phyloP scores from a whole-genome alignment of 2,329 filamentous ascomycete species.

The Aphanocladium album region DNA sequence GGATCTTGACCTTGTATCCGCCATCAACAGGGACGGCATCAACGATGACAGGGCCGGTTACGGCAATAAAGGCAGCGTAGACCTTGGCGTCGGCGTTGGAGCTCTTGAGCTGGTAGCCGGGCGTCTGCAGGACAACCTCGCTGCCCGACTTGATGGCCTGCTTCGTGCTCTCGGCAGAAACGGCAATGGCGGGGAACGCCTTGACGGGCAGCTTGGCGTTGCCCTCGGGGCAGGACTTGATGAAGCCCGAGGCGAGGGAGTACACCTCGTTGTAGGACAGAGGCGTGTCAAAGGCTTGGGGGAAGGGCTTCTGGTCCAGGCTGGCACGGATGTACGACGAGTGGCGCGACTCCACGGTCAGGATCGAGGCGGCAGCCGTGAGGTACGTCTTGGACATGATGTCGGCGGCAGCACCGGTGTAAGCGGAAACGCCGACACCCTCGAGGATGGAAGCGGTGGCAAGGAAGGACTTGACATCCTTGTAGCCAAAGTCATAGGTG shows the following conservation, averaged over 20 bases:
- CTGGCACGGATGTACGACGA: slow-evolving; percentile 66
- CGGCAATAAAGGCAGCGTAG: slow-evolving; percentile 32
- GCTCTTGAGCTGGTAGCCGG: slow-evolving; percentile 22
- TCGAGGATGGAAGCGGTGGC: slow-evolving; percentile 66
- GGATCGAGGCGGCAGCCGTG: slow-evolving; percentile 62
- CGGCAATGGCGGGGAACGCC: slow-evolving; percentile 53
- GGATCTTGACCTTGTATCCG: slow-evolving; percentile 16
- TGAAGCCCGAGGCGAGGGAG: slow-evolving; percentile 69
- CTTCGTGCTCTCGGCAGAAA: slow-evolving; percentile 27
- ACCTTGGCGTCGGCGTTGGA: slow-evolving; percentile 19
- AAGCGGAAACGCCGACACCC: slow-evolving; percentile 68
- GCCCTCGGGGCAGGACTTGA: slow-evolving; percentile 61
- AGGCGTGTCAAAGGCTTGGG: slow-evolving; percentile 65
- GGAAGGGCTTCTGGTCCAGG: slow-evolving; percentile 53
- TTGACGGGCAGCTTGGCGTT: slow-evolving; percentile 55
- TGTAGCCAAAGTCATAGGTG: slow-evolving; percentile 67
- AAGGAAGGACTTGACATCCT: slow-evolving; percentile 61
- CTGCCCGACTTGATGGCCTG: slow-evolving; percentile 18
- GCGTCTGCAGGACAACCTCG: slow-evolving; percentile 12
- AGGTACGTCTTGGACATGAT: slow-evolving; percentile 57
- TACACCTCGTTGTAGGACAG: slow-evolving; percentile 66
- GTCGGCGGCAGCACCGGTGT: slow-evolving; percentile 65
- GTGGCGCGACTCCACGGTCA: slow-evolving; percentile 69
- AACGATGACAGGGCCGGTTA: slow-evolving; percentile 20
- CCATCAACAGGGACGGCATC: slow-evolving; percentile 19